Evolutionary conservation across 2,329 filamentous ascomycete species (phyloP), one percentile per base, ranked within the genome.

Genomic region (Fusarium brevicatenulatum): DNA sequence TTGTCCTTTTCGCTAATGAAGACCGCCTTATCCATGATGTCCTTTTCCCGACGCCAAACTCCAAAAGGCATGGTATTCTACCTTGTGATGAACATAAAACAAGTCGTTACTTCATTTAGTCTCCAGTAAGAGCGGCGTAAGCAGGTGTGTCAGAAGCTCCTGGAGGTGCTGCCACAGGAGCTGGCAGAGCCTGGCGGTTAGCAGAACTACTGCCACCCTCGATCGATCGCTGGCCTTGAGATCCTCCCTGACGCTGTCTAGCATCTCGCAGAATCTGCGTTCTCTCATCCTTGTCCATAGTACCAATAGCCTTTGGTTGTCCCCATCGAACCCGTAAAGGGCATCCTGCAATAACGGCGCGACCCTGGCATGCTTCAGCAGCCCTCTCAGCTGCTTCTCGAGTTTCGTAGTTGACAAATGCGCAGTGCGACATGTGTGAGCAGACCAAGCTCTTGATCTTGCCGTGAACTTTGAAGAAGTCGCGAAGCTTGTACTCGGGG

Each of bases 371-470:
- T 25, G 93, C 90, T 39, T 90, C 90, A 0, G 96, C 94, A 0
- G 97, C 97, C 66, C 89, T 91, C 83, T 99, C 96, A 0, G 97
- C 96, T 2, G 89, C 92, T 70, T 94, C 91, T 64, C 96, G 89
- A 7, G 92, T 93, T 76, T 95, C 91, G 81, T 94, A 99, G 83
- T 99, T 99, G 83, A 99, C 87, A 80, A 98, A 99, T 3, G 96
- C 96, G 81, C 95, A 98, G 80, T 98, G 96, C 21, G 95, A 95
- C 85, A 97, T 95, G 84, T 99, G 96, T 11, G 95, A 98, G 82
- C 96, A 98, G 42, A 99, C 92, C 21, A 99, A 85, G 32, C 95
- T 98, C 77, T 96, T 93, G 68, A 99, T 91, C 79, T 95, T 94
- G 71, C 96, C 96, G 77, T 95, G 95, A 23, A 90, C 89, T 68